A percentile compares a stretch with the other conserved stretches of the same genome.
phyloP scores from a whole-genome alignment of 2,329 filamentous ascomycete species.

The Simplicillium aogashimaense region DNA sequence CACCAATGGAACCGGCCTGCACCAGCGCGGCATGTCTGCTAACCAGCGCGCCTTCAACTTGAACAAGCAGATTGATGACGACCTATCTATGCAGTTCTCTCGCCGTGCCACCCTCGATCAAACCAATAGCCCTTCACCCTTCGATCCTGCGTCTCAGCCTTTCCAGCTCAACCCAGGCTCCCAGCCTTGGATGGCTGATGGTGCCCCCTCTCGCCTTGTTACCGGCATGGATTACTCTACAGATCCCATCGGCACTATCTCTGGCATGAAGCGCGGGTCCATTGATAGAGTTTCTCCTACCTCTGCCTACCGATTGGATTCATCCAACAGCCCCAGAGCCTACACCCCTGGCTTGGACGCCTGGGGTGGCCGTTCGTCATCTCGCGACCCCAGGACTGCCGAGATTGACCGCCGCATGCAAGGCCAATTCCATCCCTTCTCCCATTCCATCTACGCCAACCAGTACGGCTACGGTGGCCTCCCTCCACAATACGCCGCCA shows the following conservation, averaged over 20 bases:
- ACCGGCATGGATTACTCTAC: slow-evolving; percentile 20
- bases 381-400: slow-evolving; percentile 21
- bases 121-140: slow-evolving; percentile 10
- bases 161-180: slow-evolving; percentile 39
- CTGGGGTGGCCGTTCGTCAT: slow-evolving; percentile 25
- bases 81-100: slow-evolving; percentile 22
- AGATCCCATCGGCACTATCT: slow-evolving; percentile 15
- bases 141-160: slow-evolving; percentile 21
- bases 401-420: slow-evolving; percentile 28
- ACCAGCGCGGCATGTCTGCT: slow-evolving; percentile 33
- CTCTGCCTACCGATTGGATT: slow-evolving; percentile 18
- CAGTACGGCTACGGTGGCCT: slow-evolving; percentile 19
- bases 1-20: slow-evolving; percentile 34
- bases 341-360: slow-evolving; percentile 21
- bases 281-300: slow-evolving; percentile 27
- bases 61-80: slow-evolving; percentile 27
- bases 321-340: slow-evolving; percentile 13
- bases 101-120: slow-evolving; percentile 24
- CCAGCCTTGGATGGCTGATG: slow-evolving; percentile 32
- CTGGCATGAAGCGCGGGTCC: slow-evolving; percentile 23
- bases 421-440: slow-evolving; percentile 18
- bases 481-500: slow-evolving; percentile 21
- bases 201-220: slow-evolving; percentile 11
- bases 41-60: slow-evolving; percentile 25
- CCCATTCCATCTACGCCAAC: slow-evolving; percentile 18